A percentile compares a stretch with the other conserved stretches of the same genome.
Evolutionary conservation across 495 filamentous ascomycete genomes (phyloP).

Genomic region (Penicillium cosmopolitanum): DNA sequence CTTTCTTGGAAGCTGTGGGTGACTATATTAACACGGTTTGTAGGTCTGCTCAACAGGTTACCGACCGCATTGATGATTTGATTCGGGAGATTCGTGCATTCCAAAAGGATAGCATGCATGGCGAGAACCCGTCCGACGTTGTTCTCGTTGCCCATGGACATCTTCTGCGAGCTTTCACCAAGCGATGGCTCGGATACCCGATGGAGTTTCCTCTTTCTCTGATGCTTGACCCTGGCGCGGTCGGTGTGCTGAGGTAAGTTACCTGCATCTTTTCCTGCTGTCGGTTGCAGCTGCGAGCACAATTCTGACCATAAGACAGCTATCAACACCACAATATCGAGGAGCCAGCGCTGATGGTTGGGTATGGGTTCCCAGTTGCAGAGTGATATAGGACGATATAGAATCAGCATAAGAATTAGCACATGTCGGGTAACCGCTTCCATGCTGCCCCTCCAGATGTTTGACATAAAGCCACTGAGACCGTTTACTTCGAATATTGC

Average conservation of each 20-base stretch:
- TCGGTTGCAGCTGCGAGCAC: not conserved
- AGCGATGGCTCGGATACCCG: slow-evolving; percentile 72
- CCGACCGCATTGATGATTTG: slow-evolving; percentile 64
- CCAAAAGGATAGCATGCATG: slow-evolving; percentile 49
- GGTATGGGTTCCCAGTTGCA: slow-evolving; percentile 35
- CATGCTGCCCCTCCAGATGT: too few relatives aligned
- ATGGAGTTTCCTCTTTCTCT: slow-evolving; percentile 66
- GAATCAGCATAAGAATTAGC: too few relatives aligned
- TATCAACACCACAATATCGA: slow-evolving; percentile 42
- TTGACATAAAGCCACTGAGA: too few relatives aligned
- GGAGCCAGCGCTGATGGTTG: slow-evolving; percentile 40
- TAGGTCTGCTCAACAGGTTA: slow-evolving; percentile 60
- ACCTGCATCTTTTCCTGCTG: not conserved
- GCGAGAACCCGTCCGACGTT: slow-evolving; percentile 56
- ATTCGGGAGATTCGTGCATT: slow-evolving; percentile 66
- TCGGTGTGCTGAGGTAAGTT: slow-evolving; percentile 68
- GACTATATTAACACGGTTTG: slow-evolving; percentile 1
- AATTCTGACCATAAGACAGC: slow-evolving; percentile 16
- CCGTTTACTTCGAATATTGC: too few relatives aligned
- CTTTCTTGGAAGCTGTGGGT: not conserved
- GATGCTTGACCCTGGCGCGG: slow-evolving; percentile 75
- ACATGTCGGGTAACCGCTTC: too few relatives aligned
- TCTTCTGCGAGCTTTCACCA: slow-evolving; percentile 75
- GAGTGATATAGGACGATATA: slow-evolving; percentile 12
- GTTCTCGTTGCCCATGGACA: slow-evolving; percentile 75